These are phyloP conservation scores for Jamesozyma jinghongensis DNA, from an alignment of 805 yeast species.

Conservation along the genomic window DNA sequence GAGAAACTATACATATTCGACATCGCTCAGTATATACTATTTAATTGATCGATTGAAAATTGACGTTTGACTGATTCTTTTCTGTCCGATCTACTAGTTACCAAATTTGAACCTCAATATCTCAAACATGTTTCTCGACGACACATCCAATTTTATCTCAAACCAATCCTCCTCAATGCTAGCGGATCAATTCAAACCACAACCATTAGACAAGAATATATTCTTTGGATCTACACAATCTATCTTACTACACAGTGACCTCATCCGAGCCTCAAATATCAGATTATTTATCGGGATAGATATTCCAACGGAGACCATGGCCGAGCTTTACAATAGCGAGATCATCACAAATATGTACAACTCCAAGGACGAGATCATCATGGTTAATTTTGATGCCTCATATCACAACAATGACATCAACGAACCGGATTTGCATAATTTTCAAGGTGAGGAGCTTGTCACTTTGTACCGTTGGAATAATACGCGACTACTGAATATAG, in stretches of 20 bases:
- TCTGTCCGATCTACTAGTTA: too few relatives aligned
- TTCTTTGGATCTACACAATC: conserved; percentile 42
- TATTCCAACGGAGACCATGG: conserved; percentile 28
- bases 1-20: too few relatives aligned
- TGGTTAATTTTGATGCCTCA: conserved; percentile 31
- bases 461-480: conserved; percentile 6
- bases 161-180: neutral
- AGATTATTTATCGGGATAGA: conserved; percentile 31
- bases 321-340: conserved; percentile 14
- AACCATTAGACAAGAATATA: conserved; percentile 33
- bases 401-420: neutral
- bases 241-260: conserved; percentile 30
- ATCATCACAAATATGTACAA: conserved; percentile 1
- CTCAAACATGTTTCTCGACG: neutral
- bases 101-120: too few relatives aligned
- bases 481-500: conserved; percentile 4
- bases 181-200: conserved; percentile 26
- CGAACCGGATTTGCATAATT: neutral
- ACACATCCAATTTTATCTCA: neutral
- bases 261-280: conserved; percentile 33
- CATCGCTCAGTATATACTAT: too few relatives aligned
- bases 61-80: too few relatives aligned
- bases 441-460: neutral
- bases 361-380: conserved; percentile 25
- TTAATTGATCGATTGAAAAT: too few relatives aligned